These are phyloP conservation scores for Aspergillus nanangensis DNA, from an alignment of 495 filamentous ascomycete species.

Conservation along the genomic window DNA sequence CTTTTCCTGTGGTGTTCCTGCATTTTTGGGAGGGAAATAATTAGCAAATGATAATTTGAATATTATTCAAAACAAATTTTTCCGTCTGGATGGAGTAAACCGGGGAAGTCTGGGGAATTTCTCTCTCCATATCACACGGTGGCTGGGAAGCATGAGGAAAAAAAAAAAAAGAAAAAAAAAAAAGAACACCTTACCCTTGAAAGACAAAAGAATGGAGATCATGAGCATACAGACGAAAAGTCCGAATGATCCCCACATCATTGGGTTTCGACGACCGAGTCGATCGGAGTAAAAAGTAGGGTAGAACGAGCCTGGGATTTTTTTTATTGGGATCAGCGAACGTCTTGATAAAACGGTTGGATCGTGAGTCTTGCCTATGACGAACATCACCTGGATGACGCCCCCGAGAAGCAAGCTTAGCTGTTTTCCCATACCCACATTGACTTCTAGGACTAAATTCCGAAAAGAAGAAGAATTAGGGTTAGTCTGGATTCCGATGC, in stretches of 20 bases:
- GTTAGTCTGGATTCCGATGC: not conserved
- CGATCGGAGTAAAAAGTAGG: conserved; percentile 36
- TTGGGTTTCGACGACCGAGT: conserved; percentile 55
- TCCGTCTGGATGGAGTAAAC: not conserved
- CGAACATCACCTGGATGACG: conserved; percentile 38
- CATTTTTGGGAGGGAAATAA: no score
- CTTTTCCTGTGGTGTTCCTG: conserved; percentile 24
- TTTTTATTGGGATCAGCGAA: not conserved
- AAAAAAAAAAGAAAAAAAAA: no score
- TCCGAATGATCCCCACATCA: conserved; percentile 54
- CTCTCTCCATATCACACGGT: conserved; percentile 2
- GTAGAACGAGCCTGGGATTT: conserved; percentile 24
- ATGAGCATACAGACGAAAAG: conserved; percentile 50
- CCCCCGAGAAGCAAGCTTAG: conserved; percentile 45
- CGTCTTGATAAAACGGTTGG: not conserved
- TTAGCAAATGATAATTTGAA: not conserved
- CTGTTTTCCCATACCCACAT: conserved; percentile 44
- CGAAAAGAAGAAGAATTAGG: no score
- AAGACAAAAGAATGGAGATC: conserved; percentile 47
- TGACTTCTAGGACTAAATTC: conserved; percentile 38
- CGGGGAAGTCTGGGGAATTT: conserved; percentile 3
- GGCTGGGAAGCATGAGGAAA: no score
- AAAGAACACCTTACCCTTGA: conserved; percentile 16
- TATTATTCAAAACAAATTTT: no score
- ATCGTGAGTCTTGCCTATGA: conserved; percentile 18